Base-by-base conservation (phyloP, 1,284 basidiomycete genomes). In the Grifola frondosa region DNA sequence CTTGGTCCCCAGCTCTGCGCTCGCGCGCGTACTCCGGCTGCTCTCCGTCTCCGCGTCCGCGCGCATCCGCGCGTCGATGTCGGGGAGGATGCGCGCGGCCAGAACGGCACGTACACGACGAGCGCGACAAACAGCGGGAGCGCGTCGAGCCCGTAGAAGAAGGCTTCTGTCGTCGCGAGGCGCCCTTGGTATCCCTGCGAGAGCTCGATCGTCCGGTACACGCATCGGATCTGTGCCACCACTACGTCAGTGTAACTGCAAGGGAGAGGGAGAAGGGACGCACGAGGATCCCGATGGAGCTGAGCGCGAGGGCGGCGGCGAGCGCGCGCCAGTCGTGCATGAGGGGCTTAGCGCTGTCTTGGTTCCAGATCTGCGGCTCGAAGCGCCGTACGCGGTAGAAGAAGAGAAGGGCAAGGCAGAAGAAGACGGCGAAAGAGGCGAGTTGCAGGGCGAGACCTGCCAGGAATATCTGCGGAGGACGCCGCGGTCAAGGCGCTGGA, bases 131-230 rank as follows among this genome's bases (percentile, higher is more conserved):
- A 73, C 6, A 87, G 68, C 12, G 81, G 81, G 9, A 83, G 67
- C 2, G 83, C 82, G 59, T 88, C 84, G 24, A 88, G 68, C 1
- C 65, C 75, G 53, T 86, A 85, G 66, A 88, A 88, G 58, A 74
- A 78, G 16, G 44, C 49, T 42, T 60, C 50, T 11, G 76, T 76
- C 1, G 77, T 83, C 7, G 80, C 74, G 12, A 88, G 70, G 38
- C 70, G 69, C 4, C 84, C 84, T 21, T 64, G 59, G 62, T 74
- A 85, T 23, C 85, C 86, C 64, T 87, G 67, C 7, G 76, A 77
- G 16, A 84, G 69, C 54, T 88, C 84, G 24, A 80, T 71, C 3
- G 80, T 80, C 59, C 87, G 76, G 63, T 80, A 88, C 4, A 76
- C 64, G 30, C 81, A 86, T 57, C 85, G 80, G 52, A 87, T 74